Evolutionary conservation across 441 rosid genomes (phyloP).

Genomic region (Adansonia rubrostipa): DNA sequence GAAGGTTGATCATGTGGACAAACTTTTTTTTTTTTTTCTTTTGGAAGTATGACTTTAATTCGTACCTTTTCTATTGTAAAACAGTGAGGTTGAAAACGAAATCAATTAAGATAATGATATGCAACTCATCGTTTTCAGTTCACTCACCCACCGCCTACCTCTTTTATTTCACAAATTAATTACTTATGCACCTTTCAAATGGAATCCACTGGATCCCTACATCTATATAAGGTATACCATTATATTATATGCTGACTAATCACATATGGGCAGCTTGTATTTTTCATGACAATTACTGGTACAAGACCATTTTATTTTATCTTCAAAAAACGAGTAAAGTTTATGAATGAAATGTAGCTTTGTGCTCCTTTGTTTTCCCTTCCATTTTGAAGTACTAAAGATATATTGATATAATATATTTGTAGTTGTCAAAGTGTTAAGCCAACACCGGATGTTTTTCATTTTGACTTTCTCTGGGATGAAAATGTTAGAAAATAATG

Average conservation of each 20-base stretch:
- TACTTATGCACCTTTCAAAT: neutral
- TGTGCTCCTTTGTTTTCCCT: neutral
- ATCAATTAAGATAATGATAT: neutral
- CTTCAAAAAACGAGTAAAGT: neutral
- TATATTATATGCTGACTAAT: no score
- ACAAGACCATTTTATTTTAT: neutral
- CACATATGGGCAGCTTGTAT: no score
- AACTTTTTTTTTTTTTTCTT: no score
- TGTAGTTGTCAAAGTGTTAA: neutral
- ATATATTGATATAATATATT: no score
- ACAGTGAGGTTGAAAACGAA: neutral
- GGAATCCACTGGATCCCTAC: no score
- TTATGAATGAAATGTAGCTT: neutral
- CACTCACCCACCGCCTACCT: conserved; percentile 6
- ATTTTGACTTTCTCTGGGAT: neutral
- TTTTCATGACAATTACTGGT: no score
- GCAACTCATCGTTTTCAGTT: neutral
- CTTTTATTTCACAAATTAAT: neutral
- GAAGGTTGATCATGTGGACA: no score
- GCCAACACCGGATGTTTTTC: neutral
- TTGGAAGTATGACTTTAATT: neutral
- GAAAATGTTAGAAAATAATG: neutral
- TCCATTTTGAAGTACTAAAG: neutral
- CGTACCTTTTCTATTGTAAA: neutral
- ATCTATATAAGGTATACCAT: no score